Percentiles rank a stretch among this genome's conserved stretches.
phyloP scores from a whole-genome alignment of 768 basidiomycete genomes.

The Boletus tomentosulus region DNA sequence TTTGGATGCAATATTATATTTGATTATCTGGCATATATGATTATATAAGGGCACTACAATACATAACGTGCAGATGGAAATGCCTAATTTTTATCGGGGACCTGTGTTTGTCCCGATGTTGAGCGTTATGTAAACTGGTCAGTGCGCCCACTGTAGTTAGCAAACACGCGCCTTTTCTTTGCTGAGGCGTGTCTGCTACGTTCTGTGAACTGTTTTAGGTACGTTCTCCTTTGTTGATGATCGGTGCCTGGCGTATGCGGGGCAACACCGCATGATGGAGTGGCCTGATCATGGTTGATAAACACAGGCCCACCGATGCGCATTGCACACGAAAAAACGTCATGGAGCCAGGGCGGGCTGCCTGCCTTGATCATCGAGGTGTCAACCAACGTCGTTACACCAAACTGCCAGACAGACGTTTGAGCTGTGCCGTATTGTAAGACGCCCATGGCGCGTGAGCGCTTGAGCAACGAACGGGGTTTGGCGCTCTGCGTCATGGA shows the following conservation, averaged over 20 bases:
- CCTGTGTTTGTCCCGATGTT: too few species aligned
- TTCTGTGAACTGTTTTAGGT: neutral
- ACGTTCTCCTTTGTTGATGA: neutral
- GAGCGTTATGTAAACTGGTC: neutral
- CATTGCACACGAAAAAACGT: neutral
- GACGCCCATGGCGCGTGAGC: neutral
- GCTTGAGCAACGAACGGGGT: neutral
- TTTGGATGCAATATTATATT: too few species aligned
- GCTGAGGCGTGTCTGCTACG: neutral
- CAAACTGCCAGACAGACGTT: neutral
- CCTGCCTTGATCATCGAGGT: neutral
- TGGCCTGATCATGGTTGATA: neutral
- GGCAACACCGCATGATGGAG: neutral
- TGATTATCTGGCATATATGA: too few species aligned
- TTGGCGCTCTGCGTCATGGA: neutral
- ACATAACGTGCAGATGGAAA: too few species aligned
- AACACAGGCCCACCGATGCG: neutral
- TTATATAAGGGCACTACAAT: too few species aligned
- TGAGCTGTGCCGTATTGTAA: neutral
- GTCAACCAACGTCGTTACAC: neutral
- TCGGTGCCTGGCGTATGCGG: neutral
- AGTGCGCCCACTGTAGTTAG: neutral
- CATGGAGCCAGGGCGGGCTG: neutral
- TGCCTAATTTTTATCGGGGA: too few species aligned
- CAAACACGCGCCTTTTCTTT: neutral